phyloP scores from a whole-genome alignment of 306 rosid genomes.

The Boehmeria nivea region DNA sequence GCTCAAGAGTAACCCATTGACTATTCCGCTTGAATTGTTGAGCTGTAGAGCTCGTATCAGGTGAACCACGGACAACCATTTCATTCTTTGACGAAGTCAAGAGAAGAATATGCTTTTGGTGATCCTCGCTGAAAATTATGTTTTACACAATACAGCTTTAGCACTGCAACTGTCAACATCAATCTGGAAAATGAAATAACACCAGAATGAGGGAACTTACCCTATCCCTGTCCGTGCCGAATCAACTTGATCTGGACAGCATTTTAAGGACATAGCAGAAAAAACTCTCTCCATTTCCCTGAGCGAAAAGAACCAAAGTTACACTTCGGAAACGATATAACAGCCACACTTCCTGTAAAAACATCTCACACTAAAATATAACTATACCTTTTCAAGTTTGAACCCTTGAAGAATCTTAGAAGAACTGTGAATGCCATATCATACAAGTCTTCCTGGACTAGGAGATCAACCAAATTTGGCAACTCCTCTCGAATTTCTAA shows the following conservation, averaged over 20 bases:
- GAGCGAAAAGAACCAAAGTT: slow-evolving; percentile 23
- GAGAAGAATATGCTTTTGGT: slow-evolving; percentile 49
- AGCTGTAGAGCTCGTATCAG: slow-evolving; percentile 35
- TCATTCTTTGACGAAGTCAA: slow-evolving; percentile 57
- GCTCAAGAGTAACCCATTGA: slow-evolving; percentile 73
- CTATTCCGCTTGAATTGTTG: slow-evolving; percentile 44
- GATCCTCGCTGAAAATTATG: slow-evolving; percentile 37
- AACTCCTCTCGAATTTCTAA: slow-evolving; percentile 53
- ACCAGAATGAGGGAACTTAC: slow-evolving; percentile 37
- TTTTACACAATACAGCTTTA: slow-evolving; percentile 14
- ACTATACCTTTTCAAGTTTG: slow-evolving; percentile 65
- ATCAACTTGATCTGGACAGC: slow-evolving; percentile 61
- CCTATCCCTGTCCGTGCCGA: slow-evolving; percentile 53
- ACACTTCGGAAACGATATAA: slow-evolving; percentile 18
- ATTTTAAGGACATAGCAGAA: slow-evolving; percentile 61
- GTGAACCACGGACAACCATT: slow-evolving; percentile 53
- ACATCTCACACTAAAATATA: background rate
- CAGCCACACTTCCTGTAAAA: background rate
- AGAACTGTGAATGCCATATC: slow-evolving; percentile 75
- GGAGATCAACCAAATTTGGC: slow-evolving; percentile 70
- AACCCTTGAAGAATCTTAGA: slow-evolving; percentile 79
- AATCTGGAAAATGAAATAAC: slow-evolving; percentile 1
- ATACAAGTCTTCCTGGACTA: slow-evolving; percentile 58
- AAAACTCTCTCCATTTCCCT: slow-evolving; percentile 85
- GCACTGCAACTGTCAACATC: slow-evolving; percentile 1